Conservation (phyloP, 306 rosid species). For the Castanospermum australe region DNA sequence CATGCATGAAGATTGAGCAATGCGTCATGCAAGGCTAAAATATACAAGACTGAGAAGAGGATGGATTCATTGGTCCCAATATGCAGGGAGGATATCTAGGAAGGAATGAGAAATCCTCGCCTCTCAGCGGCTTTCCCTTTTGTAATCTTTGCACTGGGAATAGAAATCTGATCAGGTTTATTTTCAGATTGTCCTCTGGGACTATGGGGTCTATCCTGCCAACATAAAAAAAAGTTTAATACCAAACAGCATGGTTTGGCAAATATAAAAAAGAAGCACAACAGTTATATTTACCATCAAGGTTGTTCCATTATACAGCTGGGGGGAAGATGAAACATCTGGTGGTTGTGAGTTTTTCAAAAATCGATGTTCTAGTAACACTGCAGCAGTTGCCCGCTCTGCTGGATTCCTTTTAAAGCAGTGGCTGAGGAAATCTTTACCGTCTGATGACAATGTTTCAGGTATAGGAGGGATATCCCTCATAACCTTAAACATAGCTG, state of each 20-base stretch:
- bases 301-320: slow-evolving; percentile 34
- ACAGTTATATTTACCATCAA: slow-evolving; percentile 46
- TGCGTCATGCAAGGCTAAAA: slow-evolving; percentile 23
- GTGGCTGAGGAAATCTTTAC: slow-evolving; percentile 73
- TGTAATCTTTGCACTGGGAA: slow-evolving; percentile 23
- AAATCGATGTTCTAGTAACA: slow-evolving; percentile 76
- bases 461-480: slow-evolving; percentile 81
- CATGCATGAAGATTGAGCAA: slow-evolving; percentile 36
- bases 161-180: slow-evolving; percentile 39
- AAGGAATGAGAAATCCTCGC: slow-evolving; percentile 35
- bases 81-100: slow-evolving; percentile 19
- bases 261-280: neutral
- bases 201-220: slow-evolving; percentile 60
- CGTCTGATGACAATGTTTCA: slow-evolving; percentile 69
- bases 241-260: slow-evolving; percentile 6
- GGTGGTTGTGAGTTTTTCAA: slow-evolving; percentile 58
- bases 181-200: slow-evolving; percentile 45
- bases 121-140: slow-evolving; percentile 51
- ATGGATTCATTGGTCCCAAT: slow-evolving; percentile 19
- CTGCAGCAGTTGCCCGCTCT: slow-evolving; percentile 69
- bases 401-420: slow-evolving; percentile 93
- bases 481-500: slow-evolving; percentile 92
- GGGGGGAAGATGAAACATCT: slow-evolving; percentile 44
- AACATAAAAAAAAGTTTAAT: slow-evolving; percentile 15
- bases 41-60: neutral